Conservation (phyloP, 352 stramenopile genomes). For the Nothophytophthora sp. region DNA sequence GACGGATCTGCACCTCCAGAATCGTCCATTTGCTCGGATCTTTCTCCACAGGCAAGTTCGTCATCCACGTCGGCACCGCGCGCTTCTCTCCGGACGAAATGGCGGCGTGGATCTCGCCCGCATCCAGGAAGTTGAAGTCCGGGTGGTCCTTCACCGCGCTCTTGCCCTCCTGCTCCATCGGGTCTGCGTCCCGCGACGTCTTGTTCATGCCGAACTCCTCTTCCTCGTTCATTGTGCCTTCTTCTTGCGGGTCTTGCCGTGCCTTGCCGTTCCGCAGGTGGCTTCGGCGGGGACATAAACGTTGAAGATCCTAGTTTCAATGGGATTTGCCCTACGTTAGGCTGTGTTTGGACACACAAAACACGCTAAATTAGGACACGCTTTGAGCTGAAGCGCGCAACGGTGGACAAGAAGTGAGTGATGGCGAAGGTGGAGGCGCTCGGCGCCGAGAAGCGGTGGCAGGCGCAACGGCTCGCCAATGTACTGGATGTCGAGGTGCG, state of each 20-base stretch:
- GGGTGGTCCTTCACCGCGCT: conserved; percentile 65
- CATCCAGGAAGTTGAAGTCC: conserved; percentile 62
- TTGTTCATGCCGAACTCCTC: conserved; percentile 79
- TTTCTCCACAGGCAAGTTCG: conserved; percentile 54
- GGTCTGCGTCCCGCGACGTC: conserved; percentile 56
- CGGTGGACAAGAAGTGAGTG: no score
- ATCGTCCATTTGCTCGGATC: conserved; percentile 70
- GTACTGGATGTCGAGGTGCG: conserved; percentile 47
- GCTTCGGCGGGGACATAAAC: no score
- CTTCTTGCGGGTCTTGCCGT: background rate
- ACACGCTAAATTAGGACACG: no score
- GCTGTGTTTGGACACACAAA: no score
- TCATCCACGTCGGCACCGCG: conserved; percentile 54
- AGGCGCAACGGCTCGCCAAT: conserved; percentile 37
- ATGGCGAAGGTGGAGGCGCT: conserved; percentile 26
- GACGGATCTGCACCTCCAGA: conserved; percentile 67
- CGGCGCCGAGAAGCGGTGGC: conserved; percentile 34
- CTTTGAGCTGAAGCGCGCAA: no score
- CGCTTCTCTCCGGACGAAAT: conserved; percentile 29
- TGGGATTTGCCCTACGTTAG: no score
- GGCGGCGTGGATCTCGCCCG: conserved; percentile 30
- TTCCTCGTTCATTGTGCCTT: conserved; percentile 40
- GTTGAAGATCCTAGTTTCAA: no score
- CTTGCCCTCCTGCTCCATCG: conserved; percentile 58
- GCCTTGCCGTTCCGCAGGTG: no score